Evolutionary conservation across 176 grass and related monocot species (phyloP), one percentile per base, ranked within the genome.

Genomic region (Olyra latifolia): DNA sequence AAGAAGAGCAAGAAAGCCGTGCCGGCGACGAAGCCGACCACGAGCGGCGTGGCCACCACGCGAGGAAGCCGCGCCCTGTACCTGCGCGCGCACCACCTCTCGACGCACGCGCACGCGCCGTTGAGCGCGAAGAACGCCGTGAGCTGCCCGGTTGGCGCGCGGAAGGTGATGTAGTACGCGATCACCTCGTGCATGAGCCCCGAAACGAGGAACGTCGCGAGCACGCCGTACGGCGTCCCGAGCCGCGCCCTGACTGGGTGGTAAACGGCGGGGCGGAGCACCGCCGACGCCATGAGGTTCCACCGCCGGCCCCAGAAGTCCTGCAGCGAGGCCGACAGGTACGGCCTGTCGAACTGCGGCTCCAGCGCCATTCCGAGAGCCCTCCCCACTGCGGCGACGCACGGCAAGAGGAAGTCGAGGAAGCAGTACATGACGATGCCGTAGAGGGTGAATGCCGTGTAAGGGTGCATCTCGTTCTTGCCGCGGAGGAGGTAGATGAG

Each of bases 151-250:
- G 76, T 85, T 2, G 87, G 82, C 4, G 47, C 62, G 17, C 24
- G 28, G 1, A 46, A 39, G 10, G 69, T 78, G 42, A 81, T 35
- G 64, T 89, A 85, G 53, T 80, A 89, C 58, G 85, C 77, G 3
- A 85, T 77, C 27, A 75, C 49, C 79, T 89, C 82, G 52, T 89
- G 87, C 82, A 89, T 89, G 13, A 85, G 62, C 25, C 87, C 82
- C 5, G 87, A 89, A 10, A 89, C 71, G 10, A 82, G 24, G 65
- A 89, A 85, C 14, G 71, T 28, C 28, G 77, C 32, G 16, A 89
- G 54, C 24, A 81, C 35, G 20, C 69, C 82, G 4, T 54, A 30
- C 20, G 29, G 62, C 14, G 22, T 69, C 38, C 87, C 87, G 14
- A 54, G 32, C 24, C 45, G 71, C 17, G 54, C 55, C 6, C 59